phyloP scores from a whole-genome alignment of 176 grass and related monocot species.

The Carex kokanica region DNA sequence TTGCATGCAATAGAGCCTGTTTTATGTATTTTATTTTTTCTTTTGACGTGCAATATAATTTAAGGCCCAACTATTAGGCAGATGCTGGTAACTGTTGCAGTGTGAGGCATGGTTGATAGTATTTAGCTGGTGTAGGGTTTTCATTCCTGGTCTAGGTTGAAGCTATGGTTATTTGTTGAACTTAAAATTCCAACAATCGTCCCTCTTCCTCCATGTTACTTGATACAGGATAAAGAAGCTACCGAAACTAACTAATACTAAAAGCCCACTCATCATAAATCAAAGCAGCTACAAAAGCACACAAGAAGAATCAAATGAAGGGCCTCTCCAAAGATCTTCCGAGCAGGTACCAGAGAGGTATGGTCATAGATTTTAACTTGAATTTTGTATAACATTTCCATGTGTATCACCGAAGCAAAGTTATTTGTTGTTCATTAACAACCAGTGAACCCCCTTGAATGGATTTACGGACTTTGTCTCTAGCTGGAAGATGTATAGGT shows the following conservation, averaged over 20 bases:
- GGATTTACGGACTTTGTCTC: not conserved
- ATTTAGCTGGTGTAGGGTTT: not conserved
- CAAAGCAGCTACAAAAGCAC: not conserved
- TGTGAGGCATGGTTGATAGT: not conserved
- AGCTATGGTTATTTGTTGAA: not conserved
- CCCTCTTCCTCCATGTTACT: not conserved
- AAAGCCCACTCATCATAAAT: not conserved
- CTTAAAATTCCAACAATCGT: not conserved
- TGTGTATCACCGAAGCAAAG: no score
- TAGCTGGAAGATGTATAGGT: not conserved
- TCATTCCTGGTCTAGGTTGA: not conserved
- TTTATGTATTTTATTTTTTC: no score
- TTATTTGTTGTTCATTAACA: no score
- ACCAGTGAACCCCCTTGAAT: not conserved
- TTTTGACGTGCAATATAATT: not conserved
- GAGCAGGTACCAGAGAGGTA: not conserved
- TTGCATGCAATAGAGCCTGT: no score
- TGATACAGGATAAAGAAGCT: constrained; percentile 20
- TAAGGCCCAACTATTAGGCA: not conserved
- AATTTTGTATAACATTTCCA: not conserved
- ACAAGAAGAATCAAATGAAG: constrained; percentile 6
- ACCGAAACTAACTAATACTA: not conserved
- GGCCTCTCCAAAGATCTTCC: not conserved
- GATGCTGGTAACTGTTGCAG: not conserved
- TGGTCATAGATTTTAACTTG: not conserved